phyloP scores from a whole-genome alignment of 2,329 filamentous ascomycete genomes.

The Epichloe sibirici region DNA sequence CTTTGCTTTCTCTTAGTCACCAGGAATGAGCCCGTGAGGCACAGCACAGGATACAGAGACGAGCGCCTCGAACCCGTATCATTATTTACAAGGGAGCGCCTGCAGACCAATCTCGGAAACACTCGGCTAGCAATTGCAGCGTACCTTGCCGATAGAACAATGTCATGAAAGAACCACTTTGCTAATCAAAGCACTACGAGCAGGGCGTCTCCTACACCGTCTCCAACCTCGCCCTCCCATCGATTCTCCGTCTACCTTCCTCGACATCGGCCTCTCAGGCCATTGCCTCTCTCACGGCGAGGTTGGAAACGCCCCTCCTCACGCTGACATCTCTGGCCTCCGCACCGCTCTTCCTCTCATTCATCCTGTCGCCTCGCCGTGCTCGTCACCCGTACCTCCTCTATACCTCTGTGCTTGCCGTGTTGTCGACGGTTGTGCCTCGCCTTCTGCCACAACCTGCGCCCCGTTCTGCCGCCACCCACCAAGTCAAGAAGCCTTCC shows the following conservation, averaged over 20 bases:
- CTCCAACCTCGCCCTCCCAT: conserved; percentile 63
- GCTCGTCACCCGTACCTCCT: conserved; percentile 80
- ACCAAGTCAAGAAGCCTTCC: conserved; percentile 17
- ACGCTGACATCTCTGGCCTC: conserved; percentile 57
- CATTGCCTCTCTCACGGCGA: conserved; percentile 53
- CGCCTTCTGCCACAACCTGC: conserved; percentile 29
- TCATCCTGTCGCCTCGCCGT: conserved; percentile 59
- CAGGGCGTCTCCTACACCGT: conserved; percentile 85
- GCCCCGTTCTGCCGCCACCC: conserved; percentile 14
- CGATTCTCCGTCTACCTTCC: conserved; percentile 69
- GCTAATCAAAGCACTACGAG: not conserved
- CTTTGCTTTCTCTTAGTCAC: not conserved
- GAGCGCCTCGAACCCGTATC: too few species aligned
- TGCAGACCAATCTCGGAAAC: too few species aligned
- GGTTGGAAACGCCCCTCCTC: conserved; percentile 53
- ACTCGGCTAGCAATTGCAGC: too few species aligned
- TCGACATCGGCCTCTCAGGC: conserved; percentile 58
- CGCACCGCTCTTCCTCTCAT: conserved; percentile 65
- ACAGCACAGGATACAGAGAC: too few species aligned
- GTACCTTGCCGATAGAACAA: not conserved
- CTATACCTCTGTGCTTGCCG: conserved; percentile 64
- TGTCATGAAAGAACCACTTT: conserved; percentile 1
- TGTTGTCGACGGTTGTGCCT: conserved; percentile 45
- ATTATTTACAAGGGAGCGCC: too few species aligned
- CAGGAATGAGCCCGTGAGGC: not conserved